Evolutionary conservation across 306 rosid genomes (phyloP), one percentile per base, ranked within the genome.

Genomic region (Prinsepia uniflora): DNA sequence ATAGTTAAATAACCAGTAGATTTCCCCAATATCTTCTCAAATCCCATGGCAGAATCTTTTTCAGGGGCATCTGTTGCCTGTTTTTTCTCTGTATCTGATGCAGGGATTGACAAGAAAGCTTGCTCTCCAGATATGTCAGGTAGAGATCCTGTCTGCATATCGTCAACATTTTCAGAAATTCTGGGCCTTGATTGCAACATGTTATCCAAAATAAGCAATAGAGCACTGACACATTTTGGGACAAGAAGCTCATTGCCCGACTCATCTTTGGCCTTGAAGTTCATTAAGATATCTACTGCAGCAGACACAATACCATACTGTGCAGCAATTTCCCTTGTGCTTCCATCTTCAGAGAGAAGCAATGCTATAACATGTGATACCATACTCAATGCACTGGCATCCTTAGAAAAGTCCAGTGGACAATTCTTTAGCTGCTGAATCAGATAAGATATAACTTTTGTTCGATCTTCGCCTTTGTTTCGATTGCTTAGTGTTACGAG

Each of bases 351-450:
- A 72, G 87, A 86, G 73, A 95, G 97, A 72, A 91, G 81, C 78
- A 95, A 76, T 13, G 99, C 92, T 68, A 87, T 85, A 74, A 85
- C 84, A 84, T 91, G 99, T 6, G 89, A 84, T 54, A 95, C 49
- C 88, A 91, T 84, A 79, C 97, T 82, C 81, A 89, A 83, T 20
- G 91, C 85, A 79, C 90, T 84, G 70, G 75, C 85, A 69, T 94
- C 92, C 77, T 82, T 83, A 12, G 91, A 76, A 69, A 89, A 94
- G 67, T 94, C 99, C 80, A 76, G 62, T 5, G 93, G 91, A 72
- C 92, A 91, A 80, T 85, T 89, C 86, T 91, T 87, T 69, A 94
- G 88, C 80, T 95, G 99, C 84, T 95, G 97, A 86, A 89, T 79
- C 71, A 95, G 90, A 89, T 85, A 91, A 82, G 96, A 87, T 71